Evolutionary conservation across 495 filamentous ascomycete genomes (phyloP), one percentile per base, ranked within the genome.

Genomic region (Penicillium coprophilum): DNA sequence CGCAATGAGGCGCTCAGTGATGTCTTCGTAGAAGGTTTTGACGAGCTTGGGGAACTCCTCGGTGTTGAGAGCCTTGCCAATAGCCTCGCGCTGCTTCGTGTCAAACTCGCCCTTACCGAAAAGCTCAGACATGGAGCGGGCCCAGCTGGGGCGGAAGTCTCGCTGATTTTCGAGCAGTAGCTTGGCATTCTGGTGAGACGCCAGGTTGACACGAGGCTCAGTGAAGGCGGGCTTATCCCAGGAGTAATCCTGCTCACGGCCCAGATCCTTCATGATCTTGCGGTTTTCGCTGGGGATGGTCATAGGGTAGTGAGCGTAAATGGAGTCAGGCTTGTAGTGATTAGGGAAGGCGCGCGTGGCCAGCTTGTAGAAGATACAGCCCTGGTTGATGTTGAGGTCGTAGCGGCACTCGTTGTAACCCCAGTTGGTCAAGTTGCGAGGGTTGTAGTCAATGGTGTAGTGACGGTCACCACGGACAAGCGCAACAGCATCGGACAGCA

Each of bases 231-330:
- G 91, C 0, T 77, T 75, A 17, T 86, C 83, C 49, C 81, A 96
- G 60, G 83, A 85, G 71, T 90, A 95, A 55, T 90, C 76, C 32
- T 86, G 77, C 50, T 82, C 87, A 46, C 84, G 80, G 45, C 84
- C 83, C n/a, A 95, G 82, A 50, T 80, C 73, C 61, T 84, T 88
- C 65, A 87, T 80, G 59, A 95, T 93, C 62, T 83, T 84, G 39
- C 76, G 70, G 61, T 88, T 94, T 69, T 94, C 90, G 30, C 71
- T 62, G 10, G 88, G 87, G 23, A 88, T 85, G 6, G 88, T 90
- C 83, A 96, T 88, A 5, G 91, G 91, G 65, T 89, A 94, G 62
- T 91, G 88, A n/a, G 89, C 89, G 57, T 94, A 95, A 55, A 92
- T 84, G 1, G 88, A 92, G 71, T 94, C 87, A 28, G 75, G 65